These are phyloP conservation scores for Backusella australiensis DNA, from an alignment of 192 early-diverging fungal genomes.

Conservation along the genomic window DNA sequence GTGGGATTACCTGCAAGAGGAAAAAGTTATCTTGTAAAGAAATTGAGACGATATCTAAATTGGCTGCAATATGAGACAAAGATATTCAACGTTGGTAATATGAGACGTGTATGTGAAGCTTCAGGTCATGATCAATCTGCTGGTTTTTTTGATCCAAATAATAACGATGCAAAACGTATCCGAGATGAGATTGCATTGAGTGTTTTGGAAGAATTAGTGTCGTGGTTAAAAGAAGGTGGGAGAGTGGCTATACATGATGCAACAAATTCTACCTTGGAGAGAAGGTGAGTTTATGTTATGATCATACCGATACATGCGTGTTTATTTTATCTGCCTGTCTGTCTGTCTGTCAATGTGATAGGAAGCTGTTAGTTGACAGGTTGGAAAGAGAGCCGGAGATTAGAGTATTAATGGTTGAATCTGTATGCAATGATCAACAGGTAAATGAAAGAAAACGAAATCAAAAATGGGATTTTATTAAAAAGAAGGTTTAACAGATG, in stretches of 20 bases:
- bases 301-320: not conserved
- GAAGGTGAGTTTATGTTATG: constrained; percentile 50
- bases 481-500: constrained; percentile 39
- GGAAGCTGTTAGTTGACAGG: constrained; percentile 57
- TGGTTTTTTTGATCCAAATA: constrained; percentile 93
- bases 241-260: constrained; percentile 94
- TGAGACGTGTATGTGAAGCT: constrained; percentile 62
- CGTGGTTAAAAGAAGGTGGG: constrained; percentile 85
- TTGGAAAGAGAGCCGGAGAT: constrained; percentile 58
- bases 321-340: not conserved
- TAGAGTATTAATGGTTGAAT: constrained; percentile 75
- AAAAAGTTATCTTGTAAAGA: constrained; percentile 95
- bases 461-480: constrained; percentile 22
- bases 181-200: constrained; percentile 91
- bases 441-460: constrained; percentile 34
- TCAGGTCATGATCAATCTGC: constrained; percentile 67
- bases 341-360: constrained; percentile 21
- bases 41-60: constrained; percentile 85
- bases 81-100: constrained; percentile 96
- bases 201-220: constrained; percentile 86
- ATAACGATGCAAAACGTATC: constrained; percentile 66
- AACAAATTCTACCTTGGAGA: constrained; percentile 87
- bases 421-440: constrained; percentile 79
- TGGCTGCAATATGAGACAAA: constrained; percentile 79
- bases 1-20: constrained; percentile 94